These are phyloP conservation scores for Ustulina deusta DNA, from an alignment of 2,329 filamentous ascomycete species.

Conservation along the genomic window DNA sequence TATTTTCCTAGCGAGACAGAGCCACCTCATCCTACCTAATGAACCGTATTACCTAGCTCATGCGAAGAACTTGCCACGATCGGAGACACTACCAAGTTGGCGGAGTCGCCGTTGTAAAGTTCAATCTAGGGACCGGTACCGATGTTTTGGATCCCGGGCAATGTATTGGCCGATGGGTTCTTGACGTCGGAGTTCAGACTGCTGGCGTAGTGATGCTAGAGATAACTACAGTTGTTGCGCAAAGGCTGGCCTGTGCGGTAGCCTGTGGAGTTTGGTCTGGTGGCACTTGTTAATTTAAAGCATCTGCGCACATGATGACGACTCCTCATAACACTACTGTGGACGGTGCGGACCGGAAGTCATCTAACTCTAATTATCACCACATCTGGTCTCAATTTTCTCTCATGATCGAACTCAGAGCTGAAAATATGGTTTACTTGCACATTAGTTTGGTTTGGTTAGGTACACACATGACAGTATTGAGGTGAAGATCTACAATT, in stretches of 20 bases:
- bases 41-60: constrained; percentile 1
- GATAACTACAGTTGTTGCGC: background rate
- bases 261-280: background rate
- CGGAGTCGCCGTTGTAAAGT: background rate
- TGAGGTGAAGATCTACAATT: background rate
- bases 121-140: constrained; percentile 15
- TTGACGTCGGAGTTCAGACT: background rate
- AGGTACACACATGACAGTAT: background rate
- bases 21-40: background rate
- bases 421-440: background rate
- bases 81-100: background rate
- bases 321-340: background rate
- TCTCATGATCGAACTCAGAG: constrained; percentile 1
- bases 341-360: background rate
- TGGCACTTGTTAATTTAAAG: background rate
- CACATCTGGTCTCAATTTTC: background rate
- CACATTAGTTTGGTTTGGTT: background rate
- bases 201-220: background rate
- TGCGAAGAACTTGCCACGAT: constrained; percentile 15
- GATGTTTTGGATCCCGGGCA: constrained; percentile 18
- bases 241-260: no score
- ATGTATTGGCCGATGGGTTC: background rate
- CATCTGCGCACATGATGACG: constrained; percentile 13
- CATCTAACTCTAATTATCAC: background rate
- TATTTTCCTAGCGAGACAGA: no score